These are phyloP conservation scores for Tricholoma bakamatsutake DNA, from an alignment of 768 basidiomycete species.

Conservation along the genomic window DNA sequence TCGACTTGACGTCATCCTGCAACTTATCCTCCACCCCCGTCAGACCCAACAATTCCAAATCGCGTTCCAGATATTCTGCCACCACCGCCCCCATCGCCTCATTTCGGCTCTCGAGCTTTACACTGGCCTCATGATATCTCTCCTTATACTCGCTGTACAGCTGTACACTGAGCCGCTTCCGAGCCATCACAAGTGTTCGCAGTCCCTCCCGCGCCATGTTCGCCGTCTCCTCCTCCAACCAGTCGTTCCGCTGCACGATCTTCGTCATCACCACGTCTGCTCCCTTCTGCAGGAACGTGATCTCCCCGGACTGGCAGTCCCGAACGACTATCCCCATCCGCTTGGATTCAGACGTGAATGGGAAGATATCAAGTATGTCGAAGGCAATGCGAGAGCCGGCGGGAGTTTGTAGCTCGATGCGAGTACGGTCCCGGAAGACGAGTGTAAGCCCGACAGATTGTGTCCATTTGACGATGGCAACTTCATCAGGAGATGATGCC, in stretches of 20 bases:
- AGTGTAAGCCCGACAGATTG: constrained; percentile 91
- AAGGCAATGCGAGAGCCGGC: constrained; percentile 58
- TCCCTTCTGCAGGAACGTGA: constrained; percentile 92
- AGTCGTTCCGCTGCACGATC: constrained; percentile 95
- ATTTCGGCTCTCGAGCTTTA: constrained; percentile 72
- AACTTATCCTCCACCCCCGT: constrained; percentile 99
- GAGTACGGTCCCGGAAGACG: constrained; percentile 81
- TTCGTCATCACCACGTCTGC: constrained; percentile 97
- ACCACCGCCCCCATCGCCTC: constrained; percentile 78
- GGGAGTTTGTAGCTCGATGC: constrained; percentile 79
- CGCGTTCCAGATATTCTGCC: constrained; percentile 72
- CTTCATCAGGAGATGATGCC: constrained; percentile 98
- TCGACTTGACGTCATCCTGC: constrained; percentile 94
- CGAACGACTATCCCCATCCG: constrained; percentile 98
- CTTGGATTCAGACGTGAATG: constrained; percentile 98
- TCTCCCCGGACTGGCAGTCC: constrained; percentile 68
- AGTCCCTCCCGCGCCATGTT: constrained; percentile 98
- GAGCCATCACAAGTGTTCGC: constrained; percentile 87
- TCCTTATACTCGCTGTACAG: constrained; percentile 70
- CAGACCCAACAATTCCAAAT: constrained; percentile 86
- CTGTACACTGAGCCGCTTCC: constrained; percentile 67
- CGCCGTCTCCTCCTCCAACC: constrained; percentile 97
- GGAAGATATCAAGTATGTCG: constrained; percentile 92
- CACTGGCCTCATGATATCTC: constrained; percentile 70
- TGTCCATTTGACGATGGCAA: constrained; percentile 97